A percentile compares a stretch with the other conserved stretches of the same genome.
Evolutionary conservation across 495 filamentous ascomycete genomes (phyloP).

Genomic region (Hypoxylon lienhwacheense): DNA sequence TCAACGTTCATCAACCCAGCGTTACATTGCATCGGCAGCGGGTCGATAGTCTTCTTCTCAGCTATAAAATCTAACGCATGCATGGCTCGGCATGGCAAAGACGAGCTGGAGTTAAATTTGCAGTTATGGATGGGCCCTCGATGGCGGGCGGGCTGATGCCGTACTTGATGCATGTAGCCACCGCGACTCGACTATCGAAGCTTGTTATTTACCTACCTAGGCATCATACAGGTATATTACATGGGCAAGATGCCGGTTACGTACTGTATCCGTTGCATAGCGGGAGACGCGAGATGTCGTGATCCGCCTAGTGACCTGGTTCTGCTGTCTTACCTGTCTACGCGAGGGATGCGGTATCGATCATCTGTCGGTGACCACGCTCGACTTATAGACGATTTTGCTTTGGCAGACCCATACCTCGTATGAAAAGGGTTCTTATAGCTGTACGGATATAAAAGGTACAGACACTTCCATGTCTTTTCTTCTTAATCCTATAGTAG

Average conservation of each 20-base stretch:
- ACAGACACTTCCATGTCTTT: background rate
- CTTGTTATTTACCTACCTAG: too few relatives aligned
- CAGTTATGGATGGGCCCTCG: too few relatives aligned
- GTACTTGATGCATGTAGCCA: too few relatives aligned
- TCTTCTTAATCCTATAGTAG: background rate
- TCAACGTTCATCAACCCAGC: too few relatives aligned
- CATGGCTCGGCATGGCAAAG: too few relatives aligned
- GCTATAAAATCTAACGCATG: too few relatives aligned
- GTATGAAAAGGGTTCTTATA: conserved; percentile 3
- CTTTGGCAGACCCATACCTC: conserved; percentile 5
- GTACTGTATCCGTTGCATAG: background rate
- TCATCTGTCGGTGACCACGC: conserved; percentile 30
- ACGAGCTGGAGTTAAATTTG: too few relatives aligned
- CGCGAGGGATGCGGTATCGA: conserved; percentile 24
- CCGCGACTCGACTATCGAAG: too few relatives aligned
- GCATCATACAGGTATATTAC: too few relatives aligned
- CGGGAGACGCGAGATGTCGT: conserved; percentile 30
- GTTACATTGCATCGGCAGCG: too few relatives aligned
- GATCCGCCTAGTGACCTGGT: conserved; percentile 32
- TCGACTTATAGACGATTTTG: conserved; percentile 9
- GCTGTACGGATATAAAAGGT: conserved; percentile 23
- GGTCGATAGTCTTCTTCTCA: too few relatives aligned
- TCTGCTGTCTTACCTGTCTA: conserved; percentile 28
- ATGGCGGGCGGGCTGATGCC: too few relatives aligned
- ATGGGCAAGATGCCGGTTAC: conserved; percentile 3